Percentiles rank a stretch among this genome's conserved stretches.
Evolutionary conservation across 805 yeast species (phyloP).

Genomic region (Wickerhamomyces bisporus): DNA sequence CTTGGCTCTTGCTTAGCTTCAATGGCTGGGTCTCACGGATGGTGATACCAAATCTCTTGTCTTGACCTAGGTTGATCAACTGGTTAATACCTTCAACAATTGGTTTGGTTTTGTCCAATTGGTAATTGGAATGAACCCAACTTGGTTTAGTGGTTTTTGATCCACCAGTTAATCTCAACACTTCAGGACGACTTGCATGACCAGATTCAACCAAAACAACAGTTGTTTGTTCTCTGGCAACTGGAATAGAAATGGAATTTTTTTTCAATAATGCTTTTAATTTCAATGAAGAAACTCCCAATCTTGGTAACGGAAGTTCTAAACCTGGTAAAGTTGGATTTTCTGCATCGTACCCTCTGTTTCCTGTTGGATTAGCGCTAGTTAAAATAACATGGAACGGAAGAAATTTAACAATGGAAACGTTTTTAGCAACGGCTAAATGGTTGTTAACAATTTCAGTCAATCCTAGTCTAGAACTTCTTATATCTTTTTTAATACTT

Average conservation of each 20-base stretch:
- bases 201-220: slow-evolving; percentile 51
- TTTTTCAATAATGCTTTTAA: slow-evolving; percentile 55
- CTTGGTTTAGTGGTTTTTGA: slow-evolving; percentile 61
- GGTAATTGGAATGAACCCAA: slow-evolving; percentile 81
- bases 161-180: slow-evolving; percentile 81
- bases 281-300: slow-evolving; percentile 66
- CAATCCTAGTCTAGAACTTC: slow-evolving; percentile 66
- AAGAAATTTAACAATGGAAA: slow-evolving; percentile 64
- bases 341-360: slow-evolving; percentile 59
- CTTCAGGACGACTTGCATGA: slow-evolving; percentile 42
- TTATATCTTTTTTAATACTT: slow-evolving; percentile 48
- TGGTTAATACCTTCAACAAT: slow-evolving; percentile 43
- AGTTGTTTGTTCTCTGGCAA: slow-evolving; percentile 78
- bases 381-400: slow-evolving; percentile 65
- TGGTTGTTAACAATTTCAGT: slow-evolving; percentile 77
- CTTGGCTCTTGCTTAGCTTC: slow-evolving; percentile 24
- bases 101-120: slow-evolving; percentile 44
- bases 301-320: slow-evolving; percentile 69
- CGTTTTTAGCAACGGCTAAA: slow-evolving; percentile 68
- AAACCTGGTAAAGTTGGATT: slow-evolving; percentile 67
- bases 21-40: slow-evolving; percentile 60
- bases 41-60: slow-evolving; percentile 62
- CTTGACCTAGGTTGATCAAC: slow-evolving; percentile 56
- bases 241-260: slow-evolving; percentile 46
- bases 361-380: slow-evolving; percentile 61